These are phyloP conservation scores for Chionographis japonica DNA, from an alignment of 106 monocot genomes.

Conservation along the genomic window DNA sequence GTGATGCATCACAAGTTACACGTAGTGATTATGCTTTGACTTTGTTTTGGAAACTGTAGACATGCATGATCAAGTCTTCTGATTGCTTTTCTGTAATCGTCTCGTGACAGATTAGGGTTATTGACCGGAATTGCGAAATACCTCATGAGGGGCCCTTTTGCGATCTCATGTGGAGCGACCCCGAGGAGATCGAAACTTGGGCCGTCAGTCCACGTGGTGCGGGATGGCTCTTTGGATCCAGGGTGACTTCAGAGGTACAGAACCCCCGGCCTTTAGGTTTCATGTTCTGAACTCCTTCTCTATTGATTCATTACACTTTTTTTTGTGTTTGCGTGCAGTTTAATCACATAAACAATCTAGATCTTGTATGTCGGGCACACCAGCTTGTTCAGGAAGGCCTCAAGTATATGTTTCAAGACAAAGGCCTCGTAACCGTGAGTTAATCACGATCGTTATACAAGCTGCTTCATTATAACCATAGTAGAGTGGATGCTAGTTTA, in stretches of 20 bases:
- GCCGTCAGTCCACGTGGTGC: constrained; percentile 96
- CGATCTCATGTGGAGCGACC: constrained; percentile 99
- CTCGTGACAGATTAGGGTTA: constrained; percentile 66
- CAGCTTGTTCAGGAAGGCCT: constrained; percentile 98
- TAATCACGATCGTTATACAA: background rate
- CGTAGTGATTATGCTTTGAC: too few species aligned
- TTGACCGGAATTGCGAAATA: constrained; percentile 96
- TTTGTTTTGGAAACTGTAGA: too few species aligned
- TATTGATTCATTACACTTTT: background rate
- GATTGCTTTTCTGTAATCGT: background rate
- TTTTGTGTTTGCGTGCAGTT: constrained; percentile 38
- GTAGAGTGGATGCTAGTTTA: too few species aligned
- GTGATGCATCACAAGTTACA: too few species aligned
- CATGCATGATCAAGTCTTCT: background rate
- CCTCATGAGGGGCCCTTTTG: constrained; percentile 98
- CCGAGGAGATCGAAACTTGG: constrained; percentile 98
- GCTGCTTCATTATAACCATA: too few species aligned
- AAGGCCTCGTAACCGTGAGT: constrained; percentile 96
- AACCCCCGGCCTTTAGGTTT: too few species aligned
- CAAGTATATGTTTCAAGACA: constrained; percentile 99
- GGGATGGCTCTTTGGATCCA: constrained; percentile 99
- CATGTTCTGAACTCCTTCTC: background rate
- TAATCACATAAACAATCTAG: constrained; percentile 91
- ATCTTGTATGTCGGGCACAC: constrained; percentile 94
- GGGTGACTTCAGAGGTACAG: constrained; percentile 86